Base-by-base conservation (phyloP, 2,329 filamentous ascomycete species). In the Nothomitra cinnamomea region DNA sequence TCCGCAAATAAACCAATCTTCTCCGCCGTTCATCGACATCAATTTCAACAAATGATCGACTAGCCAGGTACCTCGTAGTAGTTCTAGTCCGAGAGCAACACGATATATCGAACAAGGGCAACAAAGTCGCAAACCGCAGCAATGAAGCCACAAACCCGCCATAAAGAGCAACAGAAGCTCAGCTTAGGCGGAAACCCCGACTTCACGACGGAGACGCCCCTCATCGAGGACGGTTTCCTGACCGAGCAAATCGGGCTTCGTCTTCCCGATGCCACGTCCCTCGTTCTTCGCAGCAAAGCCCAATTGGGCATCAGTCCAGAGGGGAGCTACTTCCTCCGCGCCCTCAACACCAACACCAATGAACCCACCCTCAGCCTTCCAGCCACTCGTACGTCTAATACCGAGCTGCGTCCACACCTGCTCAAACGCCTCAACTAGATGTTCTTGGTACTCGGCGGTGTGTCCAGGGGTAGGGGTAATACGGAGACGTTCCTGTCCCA, bases 401-500 rank as follows among this genome's bases (percentile, higher is more conserved):
- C 80, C 81, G 1, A 98, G 79, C 63, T 90, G 80, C 49, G 75
- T 78, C 89, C 90, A 98, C 56, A 98, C 90, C 61, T 79, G 77
- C 61, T 95, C 86, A 35, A 98, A 71, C 3, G 90, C 88, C 56
- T 80, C 70, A 25, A 95, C 82, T 3, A 98, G 81, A 62, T 94
- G 80, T 59, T 94, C 84, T 57, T 88, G 87, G 70, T 85, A 87
- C 60, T 86, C 79, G 69, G 84, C 84, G 54, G 79, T 80, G 67
- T 98, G 92, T 43, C 92, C 92, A 0, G 92, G 92, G 1, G 92
- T 98, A 0, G 92, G 92, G 1, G 92, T 98, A 67, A 98, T 87
- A 60, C 92, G 85, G 54, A 98, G 82, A 55, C 92, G 83, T 70
- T 98, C 92, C 72, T 98, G 89, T n/a, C 92, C 92, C 5, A 94